Percentiles rank a stretch among this genome's conserved stretches.
These are phyloP conservation scores for Mycena alexandri DNA, from an alignment of 768 basidiomycete species.

Conservation along the genomic window DNA sequence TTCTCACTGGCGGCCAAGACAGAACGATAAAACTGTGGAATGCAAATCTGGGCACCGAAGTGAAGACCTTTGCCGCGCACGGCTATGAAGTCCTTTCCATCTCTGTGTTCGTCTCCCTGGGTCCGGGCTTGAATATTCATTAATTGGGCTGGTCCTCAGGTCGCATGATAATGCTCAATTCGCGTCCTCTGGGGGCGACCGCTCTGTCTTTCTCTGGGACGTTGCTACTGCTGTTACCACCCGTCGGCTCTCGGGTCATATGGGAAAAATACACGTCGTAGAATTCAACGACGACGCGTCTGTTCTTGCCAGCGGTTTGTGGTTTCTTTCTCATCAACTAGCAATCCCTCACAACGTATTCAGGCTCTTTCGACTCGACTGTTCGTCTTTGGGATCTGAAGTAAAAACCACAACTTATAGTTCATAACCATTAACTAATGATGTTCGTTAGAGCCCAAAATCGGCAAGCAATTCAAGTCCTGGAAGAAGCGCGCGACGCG, in stretches of 20 bases:
- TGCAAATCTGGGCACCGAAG: conserved; percentile 84
- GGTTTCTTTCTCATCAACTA: neutral
- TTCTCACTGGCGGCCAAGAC: conserved; percentile 95
- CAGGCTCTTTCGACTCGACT: conserved; percentile 94
- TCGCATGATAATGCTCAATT: conserved; percentile 95
- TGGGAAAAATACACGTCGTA: conserved; percentile 90
- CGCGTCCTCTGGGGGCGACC: conserved; percentile 94
- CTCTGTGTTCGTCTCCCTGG: conserved; percentile 73
- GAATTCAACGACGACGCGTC: conserved; percentile 91
- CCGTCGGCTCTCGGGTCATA: conserved; percentile 87
- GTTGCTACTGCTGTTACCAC: conserved; percentile 89
- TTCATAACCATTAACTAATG: neutral
- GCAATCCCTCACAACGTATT: conserved; percentile 1
- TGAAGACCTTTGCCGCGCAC: conserved; percentile 92
- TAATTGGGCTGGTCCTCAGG: conserved; percentile 52
- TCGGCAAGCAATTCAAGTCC: conserved; percentile 88
- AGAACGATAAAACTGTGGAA: conserved; percentile 93
- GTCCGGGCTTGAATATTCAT: neutral
- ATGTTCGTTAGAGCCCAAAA: conserved; percentile 68
- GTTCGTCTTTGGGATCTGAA: conserved; percentile 93
- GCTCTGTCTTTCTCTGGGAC: conserved; percentile 95
- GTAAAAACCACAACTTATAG: conserved; percentile 51
- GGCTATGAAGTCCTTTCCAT: conserved; percentile 96
- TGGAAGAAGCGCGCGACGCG: conserved; percentile 90
- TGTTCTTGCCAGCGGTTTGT: conserved; percentile 87